These are phyloP conservation scores for Auricularia auricula-judae DNA, from an alignment of 768 basidiomycete species.

Conservation along the genomic window DNA sequence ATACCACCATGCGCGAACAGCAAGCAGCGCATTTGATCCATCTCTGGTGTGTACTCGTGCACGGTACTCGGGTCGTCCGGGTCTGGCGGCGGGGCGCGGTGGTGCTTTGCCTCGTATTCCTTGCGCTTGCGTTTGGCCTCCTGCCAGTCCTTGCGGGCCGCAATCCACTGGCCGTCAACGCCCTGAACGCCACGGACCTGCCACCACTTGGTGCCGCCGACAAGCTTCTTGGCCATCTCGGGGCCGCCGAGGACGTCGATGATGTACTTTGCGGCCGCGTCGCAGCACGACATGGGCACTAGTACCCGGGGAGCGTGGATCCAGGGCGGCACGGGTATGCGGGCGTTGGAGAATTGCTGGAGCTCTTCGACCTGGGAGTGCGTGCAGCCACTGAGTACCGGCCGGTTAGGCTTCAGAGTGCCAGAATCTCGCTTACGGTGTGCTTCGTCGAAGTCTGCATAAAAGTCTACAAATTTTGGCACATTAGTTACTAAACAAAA, in stretches of 20 bases:
- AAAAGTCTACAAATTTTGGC: conserved; percentile 45
- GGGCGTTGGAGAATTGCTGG: conserved; percentile 51
- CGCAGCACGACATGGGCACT: conserved; percentile 12
- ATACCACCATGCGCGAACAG: conserved; percentile 44
- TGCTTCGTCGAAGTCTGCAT: conserved; percentile 60
- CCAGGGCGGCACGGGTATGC: conserved; percentile 24
- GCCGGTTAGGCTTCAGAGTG: background rate
- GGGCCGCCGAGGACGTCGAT: conserved; percentile 73
- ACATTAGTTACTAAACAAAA: background rate
- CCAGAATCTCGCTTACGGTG: conserved; percentile 8
- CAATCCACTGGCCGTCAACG: conserved; percentile 81
- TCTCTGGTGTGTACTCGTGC: conserved; percentile 49
- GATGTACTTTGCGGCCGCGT: conserved; percentile 40
- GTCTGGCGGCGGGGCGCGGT: conserved; percentile 12
- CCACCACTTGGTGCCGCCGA: conserved; percentile 97
- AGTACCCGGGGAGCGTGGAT: conserved; percentile 21
- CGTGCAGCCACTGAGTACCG: background rate
- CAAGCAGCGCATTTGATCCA: conserved; percentile 80
- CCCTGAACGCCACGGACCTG: conserved; percentile 79
- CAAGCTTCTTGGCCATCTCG: conserved; percentile 46
- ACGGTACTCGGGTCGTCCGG: conserved; percentile 16
- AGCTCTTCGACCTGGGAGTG: conserved; percentile 52
- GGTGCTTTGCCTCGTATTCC: conserved; percentile 28
- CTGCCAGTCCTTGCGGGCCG: conserved; percentile 72
- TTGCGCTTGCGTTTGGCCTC: conserved; percentile 52